A percentile compares a stretch with the other conserved stretches of the same genome.
Evolutionary conservation across 495 filamentous ascomycete genomes (phyloP).

Genomic region (Achaetomiella virescens): DNA sequence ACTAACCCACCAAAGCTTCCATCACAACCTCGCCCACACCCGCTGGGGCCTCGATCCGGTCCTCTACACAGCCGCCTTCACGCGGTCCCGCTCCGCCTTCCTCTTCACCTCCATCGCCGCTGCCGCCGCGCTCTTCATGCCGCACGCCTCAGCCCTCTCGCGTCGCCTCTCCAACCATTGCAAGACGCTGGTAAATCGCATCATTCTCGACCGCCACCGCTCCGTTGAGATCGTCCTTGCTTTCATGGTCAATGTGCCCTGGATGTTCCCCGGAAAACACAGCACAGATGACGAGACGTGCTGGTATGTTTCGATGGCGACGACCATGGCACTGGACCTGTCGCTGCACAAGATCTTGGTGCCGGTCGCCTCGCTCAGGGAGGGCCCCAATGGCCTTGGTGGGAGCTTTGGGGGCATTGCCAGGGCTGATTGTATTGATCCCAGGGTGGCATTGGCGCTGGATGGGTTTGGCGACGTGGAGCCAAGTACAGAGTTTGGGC

Average conservation of each 20-base stretch:
- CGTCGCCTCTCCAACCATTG: constrained; percentile 58
- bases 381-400: constrained; percentile 26
- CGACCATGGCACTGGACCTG: constrained; percentile 61
- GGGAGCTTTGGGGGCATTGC: constrained; percentile 38
- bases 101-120: constrained; percentile 65
- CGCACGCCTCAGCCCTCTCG: constrained; percentile 54
- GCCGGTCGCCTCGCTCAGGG: constrained; percentile 46
- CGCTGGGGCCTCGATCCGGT: constrained; percentile 66
- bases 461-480: constrained; percentile 62
- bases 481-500: constrained; percentile 51
- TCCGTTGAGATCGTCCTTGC: constrained; percentile 69
- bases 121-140: constrained; percentile 57
- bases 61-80: constrained; percentile 57
- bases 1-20: constrained; percentile 44
- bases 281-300: constrained; percentile 68
- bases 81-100: constrained; percentile 60
- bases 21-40: constrained; percentile 64
- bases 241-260: constrained; percentile 72
- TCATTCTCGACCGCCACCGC: constrained; percentile 52
- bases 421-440: constrained; percentile 60
- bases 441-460: constrained; percentile 55
- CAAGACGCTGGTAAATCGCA: constrained; percentile 54
- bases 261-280: constrained; percentile 64
- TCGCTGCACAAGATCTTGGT: constrained; percentile 63
- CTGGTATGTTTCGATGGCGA: constrained; percentile 61